Evolutionary conservation across 2,329 filamentous ascomycete species (phyloP).

Genomic region (Colletotrichum sp.): DNA sequence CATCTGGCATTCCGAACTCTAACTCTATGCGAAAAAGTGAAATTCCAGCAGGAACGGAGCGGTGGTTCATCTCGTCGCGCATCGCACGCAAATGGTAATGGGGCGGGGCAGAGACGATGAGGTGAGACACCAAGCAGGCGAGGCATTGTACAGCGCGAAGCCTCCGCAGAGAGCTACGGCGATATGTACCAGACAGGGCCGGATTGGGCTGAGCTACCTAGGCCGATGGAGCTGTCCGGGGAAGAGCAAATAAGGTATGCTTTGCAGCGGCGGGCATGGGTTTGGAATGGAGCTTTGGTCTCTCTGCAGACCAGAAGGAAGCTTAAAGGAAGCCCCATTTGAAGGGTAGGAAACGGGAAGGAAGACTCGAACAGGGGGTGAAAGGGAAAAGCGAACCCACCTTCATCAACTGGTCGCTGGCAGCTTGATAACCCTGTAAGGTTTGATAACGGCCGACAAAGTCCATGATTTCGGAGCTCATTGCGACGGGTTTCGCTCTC

Average conservation of each 20-base stretch:
- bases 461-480: conserved; percentile 39
- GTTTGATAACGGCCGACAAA: conserved; percentile 53
- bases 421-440: conserved; percentile 45
- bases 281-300: not conserved
- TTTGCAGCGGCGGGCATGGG: not conserved
- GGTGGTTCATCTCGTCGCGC: not conserved
- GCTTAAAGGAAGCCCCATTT: not conserved
- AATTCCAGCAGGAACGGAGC: not conserved
- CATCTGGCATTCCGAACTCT: not conserved
- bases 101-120: not conserved
- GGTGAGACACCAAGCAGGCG: not conserved
- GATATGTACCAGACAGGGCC: not conserved
- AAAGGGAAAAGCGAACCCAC: conserved; percentile 32
- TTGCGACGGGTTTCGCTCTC: conserved; percentile 26
- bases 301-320: not conserved
- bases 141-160: not conserved
- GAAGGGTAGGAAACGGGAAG: not conserved
- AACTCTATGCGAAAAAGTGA: not conserved
- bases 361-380: not conserved
- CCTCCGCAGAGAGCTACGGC: not conserved
- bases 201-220: not conserved
- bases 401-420: conserved; percentile 51
- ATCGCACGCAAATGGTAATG: not conserved
- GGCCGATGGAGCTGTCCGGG: not conserved
- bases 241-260: not conserved